Evolutionary conservation across 495 filamentous ascomycete genomes (phyloP), one percentile per base, ranked within the genome.

Genomic region (Aspergillus cavernicola): DNA sequence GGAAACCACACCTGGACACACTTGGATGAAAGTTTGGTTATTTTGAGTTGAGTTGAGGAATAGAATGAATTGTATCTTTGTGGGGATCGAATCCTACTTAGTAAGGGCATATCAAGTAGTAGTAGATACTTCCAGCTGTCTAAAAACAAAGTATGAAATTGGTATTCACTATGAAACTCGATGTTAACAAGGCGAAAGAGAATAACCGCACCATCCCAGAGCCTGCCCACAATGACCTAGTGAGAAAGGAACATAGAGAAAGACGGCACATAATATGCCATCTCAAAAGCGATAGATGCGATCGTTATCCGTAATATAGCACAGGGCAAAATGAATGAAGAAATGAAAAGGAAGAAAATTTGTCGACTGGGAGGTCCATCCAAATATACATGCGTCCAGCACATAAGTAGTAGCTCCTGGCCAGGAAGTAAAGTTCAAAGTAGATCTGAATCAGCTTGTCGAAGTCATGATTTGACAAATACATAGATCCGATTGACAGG

Each of bases 311-410:
- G 18, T 36, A 36, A 33, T 39, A 41, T 19, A 50, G 37, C 24
- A 42, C 44, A 40, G 19, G 38, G 9, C 18, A 22, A n/a, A 16
- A 16, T 6, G 16, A 16, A 43, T 16, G 33, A 10, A 36, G 31
- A n/a, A 54, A 56, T 28, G 37, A 31, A 45, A 45, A 15, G 36
- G 44, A 6, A 26, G 16, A 47, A 41, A 43, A 13, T 35, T n/a
- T 4, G 23, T 23, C 9, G 13, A 11, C 9, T 11, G 19, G 32
- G 13, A 51, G 18, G 8, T 15, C 23, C 16, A 47, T 41, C 46
- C 40, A 54, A 41, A 56, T 53, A 24, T 35, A 50, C 33, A 59
- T 66, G 63, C 42, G 63, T 53, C 57, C 63, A 57, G 63, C 63
- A 63, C 63, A 66, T 60, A n/a, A n/a, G 31, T n/a, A 44, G 48